Conservation (phyloP, 2,329 filamentous ascomycete species). For the Fusarium kyushuense region DNA sequence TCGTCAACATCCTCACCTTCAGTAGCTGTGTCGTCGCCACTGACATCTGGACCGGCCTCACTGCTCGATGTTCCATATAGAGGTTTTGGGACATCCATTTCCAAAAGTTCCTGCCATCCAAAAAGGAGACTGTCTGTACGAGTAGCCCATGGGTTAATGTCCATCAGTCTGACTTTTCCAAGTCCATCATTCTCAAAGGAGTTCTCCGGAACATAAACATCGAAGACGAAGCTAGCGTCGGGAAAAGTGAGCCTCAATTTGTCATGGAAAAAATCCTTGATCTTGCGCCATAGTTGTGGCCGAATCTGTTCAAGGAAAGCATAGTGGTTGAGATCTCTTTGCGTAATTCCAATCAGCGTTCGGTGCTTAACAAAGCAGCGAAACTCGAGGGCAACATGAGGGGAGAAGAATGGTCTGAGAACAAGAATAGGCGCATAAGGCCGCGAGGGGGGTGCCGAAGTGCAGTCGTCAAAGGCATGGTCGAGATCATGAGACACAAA, state of each 20-base stretch:
- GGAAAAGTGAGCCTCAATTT: slow-evolving; percentile 82
- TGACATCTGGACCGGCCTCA: slow-evolving; percentile 50
- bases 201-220: slow-evolving; percentile 87
- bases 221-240: slow-evolving; percentile 87
- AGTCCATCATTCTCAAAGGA: slow-evolving; percentile 68
- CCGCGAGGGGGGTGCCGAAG: slow-evolving; percentile 54
- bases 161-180: slow-evolving; percentile 84
- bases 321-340: slow-evolving; percentile 92
- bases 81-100: slow-evolving; percentile 71
- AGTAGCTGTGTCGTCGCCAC: slow-evolving; percentile 54
- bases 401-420: slow-evolving; percentile 86
- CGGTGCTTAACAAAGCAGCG: slow-evolving; percentile 92
- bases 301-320: slow-evolving; percentile 78
- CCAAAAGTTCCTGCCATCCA: slow-evolving; percentile 87
- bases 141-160: slow-evolving; percentile 94
- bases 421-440: slow-evolving; percentile 82
- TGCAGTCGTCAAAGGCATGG: slow-evolving; percentile 85
- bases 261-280: slow-evolving; percentile 81
- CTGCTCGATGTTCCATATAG: slow-evolving; percentile 61
- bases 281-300: slow-evolving; percentile 73
- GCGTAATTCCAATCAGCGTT: slow-evolving; percentile 83
- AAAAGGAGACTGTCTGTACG: slow-evolving; percentile 91
- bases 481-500: slow-evolving; percentile 95
- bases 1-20: slow-evolving; percentile 56
- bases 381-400: slow-evolving; percentile 94